A percentile compares a stretch with the other conserved stretches of the same genome.
These are phyloP conservation scores for Pochonia chlamydosporia DNA, from an alignment of 2,329 filamentous ascomycete genomes.

Conservation along the genomic window DNA sequence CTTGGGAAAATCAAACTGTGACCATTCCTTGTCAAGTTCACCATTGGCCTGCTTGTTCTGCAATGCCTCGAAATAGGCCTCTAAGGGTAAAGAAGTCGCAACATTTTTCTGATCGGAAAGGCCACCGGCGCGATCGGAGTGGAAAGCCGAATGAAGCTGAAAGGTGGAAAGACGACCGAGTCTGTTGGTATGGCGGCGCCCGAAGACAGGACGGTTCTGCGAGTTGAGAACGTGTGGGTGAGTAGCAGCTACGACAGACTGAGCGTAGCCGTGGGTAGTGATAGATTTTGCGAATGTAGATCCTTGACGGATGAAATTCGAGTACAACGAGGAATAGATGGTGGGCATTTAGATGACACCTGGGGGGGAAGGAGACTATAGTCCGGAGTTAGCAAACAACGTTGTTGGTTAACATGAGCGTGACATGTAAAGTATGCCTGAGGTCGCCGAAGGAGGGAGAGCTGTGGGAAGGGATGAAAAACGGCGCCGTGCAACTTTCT, in stretches of 20 bases:
- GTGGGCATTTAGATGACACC: slow-evolving; percentile 85
- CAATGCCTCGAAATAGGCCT: slow-evolving; percentile 87
- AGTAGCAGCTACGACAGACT: slow-evolving; percentile 92
- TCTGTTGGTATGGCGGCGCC: slow-evolving; percentile 49
- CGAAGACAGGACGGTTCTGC: slow-evolving; percentile 61
- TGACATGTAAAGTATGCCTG: not conserved
- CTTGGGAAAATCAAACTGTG: slow-evolving; percentile 83
- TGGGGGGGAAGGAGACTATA: slow-evolving; percentile 49
- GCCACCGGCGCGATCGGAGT: slow-evolving; percentile 48
- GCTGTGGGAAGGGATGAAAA: not conserved
- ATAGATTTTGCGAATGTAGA: slow-evolving; percentile 80
- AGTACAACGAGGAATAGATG: slow-evolving; percentile 62
- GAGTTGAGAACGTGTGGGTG: slow-evolving; percentile 72
- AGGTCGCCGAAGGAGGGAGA: not conserved
- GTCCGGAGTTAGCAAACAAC: not conserved
- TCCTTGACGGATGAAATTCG: slow-evolving; percentile 92
- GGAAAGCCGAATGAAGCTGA: slow-evolving; percentile 73
- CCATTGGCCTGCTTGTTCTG: slow-evolving; percentile 66
- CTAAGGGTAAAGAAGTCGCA: slow-evolving; percentile 60
- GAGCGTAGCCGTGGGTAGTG: slow-evolving; percentile 94
- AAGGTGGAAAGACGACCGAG: slow-evolving; percentile 48
- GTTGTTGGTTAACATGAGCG: not conserved
- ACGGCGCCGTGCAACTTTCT: not conserved
- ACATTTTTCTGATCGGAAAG: slow-evolving; percentile 52
- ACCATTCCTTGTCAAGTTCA: slow-evolving; percentile 75